Evolutionary conservation across 78 protist genomes (phyloP), one percentile per base, ranked within the genome.

Genomic region (Dictyostelium discoideum): DNA sequence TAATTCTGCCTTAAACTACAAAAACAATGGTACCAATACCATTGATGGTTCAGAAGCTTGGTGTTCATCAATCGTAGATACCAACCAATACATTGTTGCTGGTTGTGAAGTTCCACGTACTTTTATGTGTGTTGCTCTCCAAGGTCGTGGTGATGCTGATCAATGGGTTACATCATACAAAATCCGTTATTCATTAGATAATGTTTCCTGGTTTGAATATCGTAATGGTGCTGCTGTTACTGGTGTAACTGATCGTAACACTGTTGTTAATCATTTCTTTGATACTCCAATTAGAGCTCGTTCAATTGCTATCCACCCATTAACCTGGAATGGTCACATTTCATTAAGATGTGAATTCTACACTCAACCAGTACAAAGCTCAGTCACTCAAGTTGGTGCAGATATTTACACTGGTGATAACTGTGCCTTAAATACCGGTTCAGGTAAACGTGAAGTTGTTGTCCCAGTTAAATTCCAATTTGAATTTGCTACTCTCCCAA

Each of bases 91-190:
- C 69, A n/a, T 86, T 14, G n/a, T 73, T 4, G 57, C 67, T 37
- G 63, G 78, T 54, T 26, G 81, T 65, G 69, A 32, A 73, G 57
- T 86, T 57, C 85, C 92, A 76, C 40, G 42, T 16, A 67, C 57
- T 7, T 39, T 76, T 39, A 8, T n/a, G 5, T 40, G 22, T 18
- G 32, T 86, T 73, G 37, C 78, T 9, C 54, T 79, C 24, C 92
- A 86, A 86, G 92, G 92, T 54, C 42, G 92, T 39, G 92, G 85
- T 76, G 92, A 86, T 86, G 60, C 11, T 48, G 84, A 69, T 7
- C 92, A 85, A 85, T 74, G 92, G 84, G 85, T 86, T 76, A 86
- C 92, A 0, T 18, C 63, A 20, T 86, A 32, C 76, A 76, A 76
- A 37, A 86, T 86, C n/a, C n/a, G 85, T 16, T 86, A 86, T 40